Conservation (phyloP, 2,329 filamentous ascomycete genomes). For the Talaromyces albobiverticillius region DNA sequence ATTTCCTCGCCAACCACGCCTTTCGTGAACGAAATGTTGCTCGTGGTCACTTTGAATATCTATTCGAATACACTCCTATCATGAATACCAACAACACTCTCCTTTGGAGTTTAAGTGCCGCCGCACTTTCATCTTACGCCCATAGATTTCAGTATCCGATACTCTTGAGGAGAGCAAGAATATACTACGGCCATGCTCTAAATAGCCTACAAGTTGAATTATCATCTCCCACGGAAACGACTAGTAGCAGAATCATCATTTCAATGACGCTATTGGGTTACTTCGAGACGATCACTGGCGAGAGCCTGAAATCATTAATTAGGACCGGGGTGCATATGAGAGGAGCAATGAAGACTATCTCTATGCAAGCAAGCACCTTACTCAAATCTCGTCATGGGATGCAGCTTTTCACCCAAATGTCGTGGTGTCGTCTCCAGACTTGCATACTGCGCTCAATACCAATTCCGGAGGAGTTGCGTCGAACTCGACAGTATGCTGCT, state of each 20-base stretch:
- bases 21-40: constrained; percentile 14
- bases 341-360: constrained; percentile 15
- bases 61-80: not conserved
- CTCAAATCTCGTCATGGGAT: constrained; percentile 13
- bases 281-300: constrained; percentile 16
- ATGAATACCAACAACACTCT: not conserved
- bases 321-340: constrained; percentile 14
- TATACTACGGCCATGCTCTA: constrained; percentile 14
- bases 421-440: constrained; percentile 11
- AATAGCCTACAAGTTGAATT: not conserved
- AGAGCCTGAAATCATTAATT: not conserved
- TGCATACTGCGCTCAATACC: constrained; percentile 13
- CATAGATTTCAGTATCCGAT: constrained; percentile 5
- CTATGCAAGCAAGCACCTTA: constrained; percentile 1
- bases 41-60: constrained; percentile 17
- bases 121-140: constrained; percentile 16
- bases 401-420: constrained; percentile 18
- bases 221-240: not conserved
- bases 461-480: constrained; percentile 8
- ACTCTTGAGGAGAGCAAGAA: constrained; percentile 13
- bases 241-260: constrained; percentile 11
- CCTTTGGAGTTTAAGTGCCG: constrained; percentile 12
- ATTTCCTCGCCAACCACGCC: constrained; percentile 15
- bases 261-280: constrained; percentile 15
- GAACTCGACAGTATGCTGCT: constrained; percentile 5